Percentiles rank a stretch among this genome's conserved stretches.
Evolutionary conservation across 495 filamentous ascomycete genomes (phyloP).

Genomic region (Chlorociboria aeruginascens): DNA sequence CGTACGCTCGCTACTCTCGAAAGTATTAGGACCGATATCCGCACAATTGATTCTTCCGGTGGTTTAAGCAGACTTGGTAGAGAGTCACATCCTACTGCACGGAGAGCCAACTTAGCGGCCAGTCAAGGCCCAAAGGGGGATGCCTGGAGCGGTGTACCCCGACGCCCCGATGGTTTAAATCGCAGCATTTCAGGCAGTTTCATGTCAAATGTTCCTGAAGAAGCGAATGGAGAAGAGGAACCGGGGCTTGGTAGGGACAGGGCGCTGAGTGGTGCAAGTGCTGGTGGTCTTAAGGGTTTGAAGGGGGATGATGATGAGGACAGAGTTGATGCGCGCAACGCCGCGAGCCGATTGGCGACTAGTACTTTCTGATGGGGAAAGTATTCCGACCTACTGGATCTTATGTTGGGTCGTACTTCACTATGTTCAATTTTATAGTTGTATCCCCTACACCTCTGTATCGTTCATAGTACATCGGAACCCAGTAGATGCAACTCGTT

Average conservation of each 20-base stretch:
- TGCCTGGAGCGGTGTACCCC: slow-evolving; percentile 89
- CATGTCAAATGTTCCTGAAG: slow-evolving; percentile 33
- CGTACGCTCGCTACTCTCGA: slow-evolving; percentile 87
- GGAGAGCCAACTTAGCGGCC: slow-evolving; percentile 65
- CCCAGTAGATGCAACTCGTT: not conserved
- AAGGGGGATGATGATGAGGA: slow-evolving; percentile 89
- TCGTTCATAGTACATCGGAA: not conserved
- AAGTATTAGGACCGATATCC: slow-evolving; percentile 81
- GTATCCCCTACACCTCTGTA: slow-evolving; percentile 3
- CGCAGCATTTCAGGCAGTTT: slow-evolving; percentile 68
- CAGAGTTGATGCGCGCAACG: slow-evolving; percentile 87
- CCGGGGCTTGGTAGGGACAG: slow-evolving; percentile 42
- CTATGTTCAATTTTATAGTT: not conserved
- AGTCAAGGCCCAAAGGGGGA: slow-evolving; percentile 94
- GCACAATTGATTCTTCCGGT: slow-evolving; percentile 80
- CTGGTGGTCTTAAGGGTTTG: slow-evolving; percentile 40
- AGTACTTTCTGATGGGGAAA: slow-evolving; percentile 62
- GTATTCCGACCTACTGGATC: not conserved
- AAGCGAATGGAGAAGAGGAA: slow-evolving; percentile 32
- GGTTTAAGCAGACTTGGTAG: slow-evolving; percentile 81
- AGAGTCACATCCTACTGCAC: slow-evolving; percentile 65
- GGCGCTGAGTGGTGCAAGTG: slow-evolving; percentile 41
- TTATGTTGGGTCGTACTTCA: not conserved
- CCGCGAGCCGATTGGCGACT: slow-evolving; percentile 81
- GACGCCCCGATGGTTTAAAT: slow-evolving; percentile 62